These are phyloP conservation scores for Porphyrellus cyaneotinctus DNA, from an alignment of 768 basidiomycete genomes.

Conservation along the genomic window DNA sequence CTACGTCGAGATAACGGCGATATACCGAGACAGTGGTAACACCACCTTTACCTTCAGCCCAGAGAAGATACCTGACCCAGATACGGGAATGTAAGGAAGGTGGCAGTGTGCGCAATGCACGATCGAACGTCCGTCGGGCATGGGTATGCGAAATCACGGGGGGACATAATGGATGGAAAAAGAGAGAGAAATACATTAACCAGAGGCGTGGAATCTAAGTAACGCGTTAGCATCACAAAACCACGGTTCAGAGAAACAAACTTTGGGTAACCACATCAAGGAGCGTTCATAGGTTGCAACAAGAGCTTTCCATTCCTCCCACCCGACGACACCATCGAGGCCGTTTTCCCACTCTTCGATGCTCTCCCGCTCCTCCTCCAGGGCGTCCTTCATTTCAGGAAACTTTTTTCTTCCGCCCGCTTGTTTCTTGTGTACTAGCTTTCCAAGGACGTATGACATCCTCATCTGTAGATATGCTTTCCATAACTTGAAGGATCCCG, in stretches of 20 bases:
- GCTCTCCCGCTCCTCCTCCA: conserved; percentile 81
- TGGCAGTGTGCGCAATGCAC: conserved; percentile 88
- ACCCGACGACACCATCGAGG: conserved; percentile 86
- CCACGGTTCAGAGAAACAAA: not conserved
- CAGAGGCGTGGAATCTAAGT: conserved; percentile 86
- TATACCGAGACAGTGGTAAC: conserved; percentile 77
- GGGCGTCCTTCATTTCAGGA: conserved; percentile 83
- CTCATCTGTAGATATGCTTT: conserved; percentile 85
- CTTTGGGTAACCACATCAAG: conserved; percentile 91
- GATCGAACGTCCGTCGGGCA: conserved; percentile 90
- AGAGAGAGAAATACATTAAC: conserved; percentile 88
- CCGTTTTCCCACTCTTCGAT: conserved; percentile 83
- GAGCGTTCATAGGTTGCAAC: conserved; percentile 89
- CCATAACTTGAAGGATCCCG: conserved; percentile 93
- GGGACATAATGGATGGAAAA: conserved; percentile 88
- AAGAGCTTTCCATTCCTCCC: conserved; percentile 91
- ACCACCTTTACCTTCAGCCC: conserved; percentile 84
- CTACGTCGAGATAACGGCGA: conserved; percentile 81
- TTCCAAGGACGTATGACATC: conserved; percentile 83
- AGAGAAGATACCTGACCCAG: conserved; percentile 90
- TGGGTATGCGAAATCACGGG: conserved; percentile 81
- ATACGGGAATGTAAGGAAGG: conserved; percentile 89
- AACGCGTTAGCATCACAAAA: conserved; percentile 3
- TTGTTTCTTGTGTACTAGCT: conserved; percentile 62
- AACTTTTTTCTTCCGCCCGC: conserved; percentile 89